Evolutionary conservation across 768 basidiomycete genomes (phyloP).

Genomic region (Rhizopogon vulgaris): DNA sequence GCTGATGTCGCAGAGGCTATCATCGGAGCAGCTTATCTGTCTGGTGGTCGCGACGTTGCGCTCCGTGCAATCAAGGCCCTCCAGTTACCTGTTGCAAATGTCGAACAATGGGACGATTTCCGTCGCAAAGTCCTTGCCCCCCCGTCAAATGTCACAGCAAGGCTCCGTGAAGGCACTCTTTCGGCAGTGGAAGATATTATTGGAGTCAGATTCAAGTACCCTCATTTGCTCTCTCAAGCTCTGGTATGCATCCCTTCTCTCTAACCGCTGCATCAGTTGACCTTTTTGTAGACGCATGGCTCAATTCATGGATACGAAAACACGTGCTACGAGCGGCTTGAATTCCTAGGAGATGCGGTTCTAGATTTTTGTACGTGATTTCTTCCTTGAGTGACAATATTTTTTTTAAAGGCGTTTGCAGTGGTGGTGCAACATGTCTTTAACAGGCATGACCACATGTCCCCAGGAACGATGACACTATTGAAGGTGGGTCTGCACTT

Average conservation of each 20-base stretch:
- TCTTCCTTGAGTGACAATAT: neutral
- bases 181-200: conserved; percentile 58
- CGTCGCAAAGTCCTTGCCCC: conserved; percentile 36
- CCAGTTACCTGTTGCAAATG: conserved; percentile 54
- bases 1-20: conserved; percentile 86
- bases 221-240: conserved; percentile 64
- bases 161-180: conserved; percentile 42
- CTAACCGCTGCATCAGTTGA: conserved; percentile 5
- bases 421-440: conserved; percentile 74
- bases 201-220: conserved; percentile 54
- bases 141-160: conserved; percentile 37
- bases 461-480: conserved; percentile 73
- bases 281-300: conserved; percentile 53
- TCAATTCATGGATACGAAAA: conserved; percentile 51
- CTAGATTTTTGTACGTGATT: conserved; percentile 67
- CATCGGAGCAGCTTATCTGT: conserved; percentile 74
- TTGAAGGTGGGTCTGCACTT: conserved; percentile 49
- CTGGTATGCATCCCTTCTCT: conserved; percentile 40
- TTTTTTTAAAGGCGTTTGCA: conserved; percentile 21
- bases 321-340: conserved; percentile 66
- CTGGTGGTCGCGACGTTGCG: conserved; percentile 64
- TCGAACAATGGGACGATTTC: conserved; percentile 73
- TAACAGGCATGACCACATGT: conserved; percentile 52
- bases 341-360: conserved; percentile 84
- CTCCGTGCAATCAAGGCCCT: conserved; percentile 60